These are phyloP conservation scores for Mortierella sp. DNA, from an alignment of 371 early-diverging fungal species.

Conservation along the genomic window DNA sequence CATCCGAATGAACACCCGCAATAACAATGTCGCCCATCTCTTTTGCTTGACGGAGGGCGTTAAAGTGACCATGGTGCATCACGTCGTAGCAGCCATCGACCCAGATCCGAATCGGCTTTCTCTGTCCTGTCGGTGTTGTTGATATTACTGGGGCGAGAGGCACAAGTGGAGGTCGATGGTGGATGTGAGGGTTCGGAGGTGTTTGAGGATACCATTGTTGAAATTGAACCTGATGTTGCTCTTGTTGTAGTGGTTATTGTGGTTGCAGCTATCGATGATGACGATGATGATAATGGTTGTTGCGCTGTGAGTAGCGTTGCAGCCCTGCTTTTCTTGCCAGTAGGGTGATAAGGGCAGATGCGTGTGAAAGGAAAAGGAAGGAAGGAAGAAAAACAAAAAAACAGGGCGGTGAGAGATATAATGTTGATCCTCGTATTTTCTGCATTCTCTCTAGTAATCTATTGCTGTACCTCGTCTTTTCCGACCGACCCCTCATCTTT, in stretches of 20 bases:
- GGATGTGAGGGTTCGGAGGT: not conserved
- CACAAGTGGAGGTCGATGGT: not conserved
- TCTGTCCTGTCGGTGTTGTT: constrained; percentile 26
- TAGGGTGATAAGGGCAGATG: not conserved
- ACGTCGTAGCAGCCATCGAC: constrained; percentile 97
- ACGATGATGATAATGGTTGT: not conserved
- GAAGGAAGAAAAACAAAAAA: not conserved
- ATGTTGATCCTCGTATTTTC: no score
- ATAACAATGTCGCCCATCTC: constrained; percentile 93
- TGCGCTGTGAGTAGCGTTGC: not conserved
- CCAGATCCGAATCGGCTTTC: constrained; percentile 72
- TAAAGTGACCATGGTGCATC: constrained; percentile 93
- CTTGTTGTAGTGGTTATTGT: not conserved
- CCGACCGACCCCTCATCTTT: no score
- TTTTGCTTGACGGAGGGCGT: constrained; percentile 96
- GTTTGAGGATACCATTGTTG: not conserved
- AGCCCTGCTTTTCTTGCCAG: not conserved
- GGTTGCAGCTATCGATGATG: not conserved
- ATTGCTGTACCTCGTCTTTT: no score
- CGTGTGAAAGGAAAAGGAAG: not conserved
- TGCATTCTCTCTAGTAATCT: no score
- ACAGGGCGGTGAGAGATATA: no score
- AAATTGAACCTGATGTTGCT: not conserved
- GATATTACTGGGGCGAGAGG: not conserved
- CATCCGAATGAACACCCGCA: constrained; percentile 97